Conservation (phyloP, 345 rosid genomes). For the Gossypium rotundifolium region DNA sequence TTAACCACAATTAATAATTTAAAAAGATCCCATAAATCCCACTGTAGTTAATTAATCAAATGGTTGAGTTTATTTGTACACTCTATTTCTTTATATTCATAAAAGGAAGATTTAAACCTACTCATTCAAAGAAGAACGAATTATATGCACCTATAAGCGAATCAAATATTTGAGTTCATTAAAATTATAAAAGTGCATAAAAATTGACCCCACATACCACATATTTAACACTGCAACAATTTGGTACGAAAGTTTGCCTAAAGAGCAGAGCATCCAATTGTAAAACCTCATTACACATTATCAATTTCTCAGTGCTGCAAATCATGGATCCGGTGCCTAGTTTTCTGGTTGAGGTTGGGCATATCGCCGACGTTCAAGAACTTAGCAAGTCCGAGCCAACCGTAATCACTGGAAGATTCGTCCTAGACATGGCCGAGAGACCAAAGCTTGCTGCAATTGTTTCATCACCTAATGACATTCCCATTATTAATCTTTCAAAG, state of each 20-base stretch:
- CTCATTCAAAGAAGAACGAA: too few species aligned
- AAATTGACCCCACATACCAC: too few species aligned
- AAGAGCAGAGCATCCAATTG: neutral
- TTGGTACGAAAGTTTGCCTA: neutral
- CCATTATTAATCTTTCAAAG: slow-evolving; percentile 62
- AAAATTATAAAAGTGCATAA: too few species aligned
- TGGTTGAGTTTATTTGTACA: too few species aligned
- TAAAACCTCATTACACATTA: neutral
- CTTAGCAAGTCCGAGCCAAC: slow-evolving; percentile 59
- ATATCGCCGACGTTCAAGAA: slow-evolving; percentile 86
- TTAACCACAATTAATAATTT: too few species aligned
- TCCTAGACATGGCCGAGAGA: slow-evolving; percentile 56
- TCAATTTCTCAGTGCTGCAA: neutral
- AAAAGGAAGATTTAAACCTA: too few species aligned
- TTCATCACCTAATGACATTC: slow-evolving; percentile 34
- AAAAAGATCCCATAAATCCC: too few species aligned
- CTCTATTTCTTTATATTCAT: too few species aligned
- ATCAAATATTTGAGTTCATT: too few species aligned
- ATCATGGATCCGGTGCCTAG: slow-evolving; percentile 62
- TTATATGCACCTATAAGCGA: too few species aligned
- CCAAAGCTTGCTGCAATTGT: slow-evolving; percentile 26
- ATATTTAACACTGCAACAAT: too few species aligned
- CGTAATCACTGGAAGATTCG: slow-evolving; percentile 64
- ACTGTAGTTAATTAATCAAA: too few species aligned
- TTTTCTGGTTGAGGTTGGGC: slow-evolving; percentile 58